phyloP scores from a whole-genome alignment of 1,139 yeast genomes.

The Sugiyamaella pinicola region DNA sequence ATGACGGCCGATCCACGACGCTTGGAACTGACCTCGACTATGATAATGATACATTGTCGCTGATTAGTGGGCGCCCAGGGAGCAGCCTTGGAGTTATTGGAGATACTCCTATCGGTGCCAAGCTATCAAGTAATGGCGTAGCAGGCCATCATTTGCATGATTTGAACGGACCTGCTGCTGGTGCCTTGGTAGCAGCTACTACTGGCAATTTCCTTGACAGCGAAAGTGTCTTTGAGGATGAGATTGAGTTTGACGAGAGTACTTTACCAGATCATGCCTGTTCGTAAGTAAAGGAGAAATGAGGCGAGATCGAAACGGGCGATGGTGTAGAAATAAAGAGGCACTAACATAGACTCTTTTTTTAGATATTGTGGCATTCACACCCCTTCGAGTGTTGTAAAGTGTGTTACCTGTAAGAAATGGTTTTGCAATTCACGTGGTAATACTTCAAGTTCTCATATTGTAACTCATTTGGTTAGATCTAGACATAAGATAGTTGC shows the following conservation, averaged over 20 bases:
- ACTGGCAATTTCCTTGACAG: conserved; percentile 22
- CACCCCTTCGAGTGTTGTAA: conserved; percentile 64
- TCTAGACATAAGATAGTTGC: conserved; percentile 77
- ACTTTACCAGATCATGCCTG: conserved; percentile 43
- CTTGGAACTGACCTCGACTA: conserved; percentile 27
- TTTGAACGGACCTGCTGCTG: conserved; percentile 18
- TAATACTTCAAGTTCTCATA: conserved; percentile 70
- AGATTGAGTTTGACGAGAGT: conserved; percentile 22
- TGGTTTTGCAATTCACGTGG: conserved; percentile 92
- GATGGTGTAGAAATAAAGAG: too few relatives aligned
- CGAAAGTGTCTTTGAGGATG: conserved; percentile 23
- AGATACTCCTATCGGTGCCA: neutral
- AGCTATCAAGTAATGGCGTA: neutral
- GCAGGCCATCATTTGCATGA: conserved; percentile 9
- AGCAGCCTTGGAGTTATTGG: conserved; percentile 10
- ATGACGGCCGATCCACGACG: conserved; percentile 34
- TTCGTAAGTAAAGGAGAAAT: conserved; percentile 35
- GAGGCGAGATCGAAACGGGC: too few relatives aligned
- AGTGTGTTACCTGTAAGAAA: conserved; percentile 74
- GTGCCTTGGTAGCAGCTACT: conserved; percentile 11
- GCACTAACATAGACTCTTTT: neutral
- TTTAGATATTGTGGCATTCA: conserved; percentile 71
- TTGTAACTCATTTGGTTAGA: conserved; percentile 80
- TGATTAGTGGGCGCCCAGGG: conserved; percentile 16
- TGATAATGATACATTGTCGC: conserved; percentile 31